Base-by-base conservation (phyloP, 2,329 filamentous ascomycete genomes). In the Colletotrichum navitas region DNA sequence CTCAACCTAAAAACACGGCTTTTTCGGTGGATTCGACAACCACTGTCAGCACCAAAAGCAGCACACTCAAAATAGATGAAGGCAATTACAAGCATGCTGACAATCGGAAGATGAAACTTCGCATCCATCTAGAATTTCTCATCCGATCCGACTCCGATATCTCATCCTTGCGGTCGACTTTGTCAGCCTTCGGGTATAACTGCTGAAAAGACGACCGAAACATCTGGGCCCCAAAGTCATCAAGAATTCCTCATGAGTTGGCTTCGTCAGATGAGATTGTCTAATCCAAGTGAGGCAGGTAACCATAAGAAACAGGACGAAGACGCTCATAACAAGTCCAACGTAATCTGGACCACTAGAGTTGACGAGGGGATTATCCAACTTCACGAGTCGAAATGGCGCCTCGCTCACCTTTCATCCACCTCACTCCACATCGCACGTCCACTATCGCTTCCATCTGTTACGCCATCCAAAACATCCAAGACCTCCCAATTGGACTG, bases 321-420 rank as follows among this genome's bases (percentile, higher is more conserved):
- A 32, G 26, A 45, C 3, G 24, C 10, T 43, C 39, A 32, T 11
- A 8, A 29, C 1, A 12, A 24, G 16, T 45, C 43, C 0, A 7
- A 29, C 29, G 29, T 11, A 8, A 21, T 8, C n/a, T 61, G 58
- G 58, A 34, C 21, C 4, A 5, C 34, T 10, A 3, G 5, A 3
- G 26, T 47, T 8, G 21, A 61, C 12, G 29, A 61, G 41, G 11
- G 16, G 3, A 24, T 29, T 21, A 32, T 52, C 14, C n/a, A 52
- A 6, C n/a, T 63, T 26, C 14, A 29, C n/a, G 10, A 32, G 14
- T 39, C 60, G 2, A 8, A 34, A 10, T 70, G 55, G 63, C 59
- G 32, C 24, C 62, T 66, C 36, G 54, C 32, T 34, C 68, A 1
- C 63, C 68, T 6, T 24, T 70, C 8, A 49, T 67, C 55, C 2